Percentiles rank a stretch among this genome's conserved stretches.
These are phyloP conservation scores for Pythium oligandrum DNA, from an alignment of 352 stramenopile genomes.

Conservation along the genomic window DNA sequence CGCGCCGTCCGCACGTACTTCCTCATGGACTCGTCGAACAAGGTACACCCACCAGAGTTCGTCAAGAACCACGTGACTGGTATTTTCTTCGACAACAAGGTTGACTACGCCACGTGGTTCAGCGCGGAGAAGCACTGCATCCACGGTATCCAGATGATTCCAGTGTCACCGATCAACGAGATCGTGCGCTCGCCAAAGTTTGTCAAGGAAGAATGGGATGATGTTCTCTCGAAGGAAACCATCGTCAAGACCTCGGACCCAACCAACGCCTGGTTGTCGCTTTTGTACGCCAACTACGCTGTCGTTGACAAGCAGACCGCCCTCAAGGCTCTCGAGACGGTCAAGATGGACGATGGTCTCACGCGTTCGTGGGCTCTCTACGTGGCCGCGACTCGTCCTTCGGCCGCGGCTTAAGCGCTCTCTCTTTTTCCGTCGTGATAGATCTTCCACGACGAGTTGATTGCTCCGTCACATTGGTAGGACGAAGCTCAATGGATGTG, in stretches of 20 bases:
- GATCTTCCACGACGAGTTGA: no score
- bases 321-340: slow-evolving; percentile 39
- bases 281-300: slow-evolving; percentile 69
- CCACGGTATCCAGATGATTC: slow-evolving; percentile 81
- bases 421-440: no score
- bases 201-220: slow-evolving; percentile 67
- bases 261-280: slow-evolving; percentile 55
- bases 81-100: slow-evolving; percentile 81
- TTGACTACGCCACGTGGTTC: slow-evolving; percentile 74
- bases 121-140: slow-evolving; percentile 61
- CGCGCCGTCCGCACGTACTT: slow-evolving; percentile 67
- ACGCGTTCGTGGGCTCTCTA: slow-evolving; percentile 59
- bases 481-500: no score
- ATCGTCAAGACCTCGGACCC: slow-evolving; percentile 34
- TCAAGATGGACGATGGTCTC: slow-evolving; percentile 61
- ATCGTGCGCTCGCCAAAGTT: slow-evolving; percentile 57
- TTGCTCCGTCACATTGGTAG: no score
- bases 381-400: slow-evolving; percentile 39
- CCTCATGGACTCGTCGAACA: slow-evolving; percentile 51
- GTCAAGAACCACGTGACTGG: slow-evolving; percentile 68
- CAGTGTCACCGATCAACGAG: slow-evolving; percentile 63
- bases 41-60: slow-evolving; percentile 56
- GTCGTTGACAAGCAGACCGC: slow-evolving; percentile 44
- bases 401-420: neutral
- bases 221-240: slow-evolving; percentile 60